Evolutionary conservation across 805 yeast species (phyloP).

Genomic region (Grigorovia jiainica): DNA sequence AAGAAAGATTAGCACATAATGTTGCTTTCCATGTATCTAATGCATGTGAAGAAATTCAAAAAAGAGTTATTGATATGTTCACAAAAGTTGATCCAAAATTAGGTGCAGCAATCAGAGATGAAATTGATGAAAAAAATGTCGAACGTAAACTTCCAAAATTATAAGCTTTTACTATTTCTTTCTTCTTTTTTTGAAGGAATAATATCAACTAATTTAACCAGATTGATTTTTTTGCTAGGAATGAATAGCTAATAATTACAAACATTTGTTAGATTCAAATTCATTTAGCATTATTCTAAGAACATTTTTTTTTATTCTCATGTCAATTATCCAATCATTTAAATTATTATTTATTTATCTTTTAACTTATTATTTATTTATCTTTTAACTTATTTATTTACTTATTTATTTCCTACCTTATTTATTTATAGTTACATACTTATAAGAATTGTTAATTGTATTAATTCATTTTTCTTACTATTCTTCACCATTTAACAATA

Average conservation of each 20-base stretch:
- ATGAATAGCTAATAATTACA: too few species aligned
- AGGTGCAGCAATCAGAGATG: constrained; percentile 59
- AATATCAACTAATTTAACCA: too few species aligned
- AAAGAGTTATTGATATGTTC: constrained; percentile 69
- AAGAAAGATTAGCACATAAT: constrained; percentile 73
- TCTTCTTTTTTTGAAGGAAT: too few species aligned
- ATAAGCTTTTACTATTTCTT: too few species aligned
- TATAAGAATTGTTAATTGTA: neutral
- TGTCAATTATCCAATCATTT: too few species aligned
- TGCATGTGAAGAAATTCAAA: constrained; percentile 72
- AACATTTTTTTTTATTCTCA: too few species aligned
- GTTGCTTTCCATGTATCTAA: constrained; percentile 61
- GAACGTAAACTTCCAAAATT: constrained; percentile 4
- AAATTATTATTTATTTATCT: too few species aligned
- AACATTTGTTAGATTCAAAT: too few species aligned
- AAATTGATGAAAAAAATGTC: constrained; percentile 26
- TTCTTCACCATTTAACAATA: neutral
- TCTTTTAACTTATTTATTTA: neutral
- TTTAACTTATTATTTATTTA: neutral
- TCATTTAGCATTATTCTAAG: too few species aligned
- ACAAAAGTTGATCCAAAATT: constrained; percentile 59
- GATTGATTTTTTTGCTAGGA: too few species aligned
- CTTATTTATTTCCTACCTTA: constrained; percentile 1
- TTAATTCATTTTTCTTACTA: too few species aligned
- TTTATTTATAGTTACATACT: neutral